These are phyloP conservation scores for Suillus occidentalis DNA, from an alignment of 768 basidiomycete species.

Conservation along the genomic window DNA sequence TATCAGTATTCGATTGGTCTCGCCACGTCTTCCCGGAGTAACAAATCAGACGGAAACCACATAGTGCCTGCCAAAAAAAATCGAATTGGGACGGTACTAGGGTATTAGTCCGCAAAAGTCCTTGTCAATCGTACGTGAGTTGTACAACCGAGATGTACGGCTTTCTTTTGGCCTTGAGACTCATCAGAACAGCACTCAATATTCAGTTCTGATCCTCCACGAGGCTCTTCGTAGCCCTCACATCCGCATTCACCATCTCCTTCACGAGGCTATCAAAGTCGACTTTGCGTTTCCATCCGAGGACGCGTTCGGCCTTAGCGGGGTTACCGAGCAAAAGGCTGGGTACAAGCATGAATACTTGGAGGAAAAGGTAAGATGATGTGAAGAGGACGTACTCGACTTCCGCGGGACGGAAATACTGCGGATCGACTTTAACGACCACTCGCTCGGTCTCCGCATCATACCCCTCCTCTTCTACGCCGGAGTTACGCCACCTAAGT, in stretches of 20 bases:
- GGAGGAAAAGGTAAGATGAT: slow-evolving; percentile 1
- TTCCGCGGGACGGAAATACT: slow-evolving; percentile 94
- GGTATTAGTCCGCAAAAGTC: neutral
- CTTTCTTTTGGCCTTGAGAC: neutral
- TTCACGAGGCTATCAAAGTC: slow-evolving; percentile 81
- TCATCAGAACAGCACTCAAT: neutral
- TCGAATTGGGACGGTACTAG: neutral
- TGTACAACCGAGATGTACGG: neutral
- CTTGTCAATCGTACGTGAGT: neutral
- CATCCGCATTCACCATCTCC: slow-evolving; percentile 89
- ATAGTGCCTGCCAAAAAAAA: neutral
- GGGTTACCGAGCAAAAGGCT: slow-evolving; percentile 88
- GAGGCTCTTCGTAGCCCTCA: slow-evolving; percentile 69
- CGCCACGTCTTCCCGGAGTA: neutral
- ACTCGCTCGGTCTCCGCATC: slow-evolving; percentile 66
- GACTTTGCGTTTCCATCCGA: slow-evolving; percentile 90
- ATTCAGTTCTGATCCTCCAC: slow-evolving; percentile 80
- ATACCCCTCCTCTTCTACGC: slow-evolving; percentile 73
- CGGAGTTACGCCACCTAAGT: slow-evolving; percentile 72
- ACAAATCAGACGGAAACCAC: too few relatives aligned
- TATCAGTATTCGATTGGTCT: neutral
- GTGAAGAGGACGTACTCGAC: slow-evolving; percentile 67
- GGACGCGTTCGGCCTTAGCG: slow-evolving; percentile 80
- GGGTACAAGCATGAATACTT: neutral
- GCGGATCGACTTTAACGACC: slow-evolving; percentile 82